Evolutionary conservation across 2,329 filamentous ascomycete genomes (phyloP), one percentile per base, ranked within the genome.

Genomic region (Chaetomiaceae sp.): DNA sequence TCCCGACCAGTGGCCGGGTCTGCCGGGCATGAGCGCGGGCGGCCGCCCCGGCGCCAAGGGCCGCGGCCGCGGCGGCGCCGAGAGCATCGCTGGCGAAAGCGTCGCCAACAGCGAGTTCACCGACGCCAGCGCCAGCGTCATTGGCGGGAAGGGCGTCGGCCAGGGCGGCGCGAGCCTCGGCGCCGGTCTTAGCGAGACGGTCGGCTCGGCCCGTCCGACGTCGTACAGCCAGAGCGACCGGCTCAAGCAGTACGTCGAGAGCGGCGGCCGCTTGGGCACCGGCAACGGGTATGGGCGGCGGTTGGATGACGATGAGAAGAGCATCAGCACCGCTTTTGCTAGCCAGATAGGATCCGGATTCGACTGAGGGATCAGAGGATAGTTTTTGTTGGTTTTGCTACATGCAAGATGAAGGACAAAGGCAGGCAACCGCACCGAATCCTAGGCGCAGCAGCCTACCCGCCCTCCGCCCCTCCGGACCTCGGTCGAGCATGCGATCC

Each of bases 271-370:
- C 46, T 77, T 82, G 58, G 83, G 83, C 40, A 78, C 77, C 25
- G 77, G 80, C 59, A 89, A 85, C 68, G 83, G 85, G 48, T 89
- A 82, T 66, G 85, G 82, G 49, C 87, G 85, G 64, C 78, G 77
- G 48, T 83, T 87, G 58, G 94, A 99, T 62, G 94, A 99, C 62
- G 94, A 97, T 68, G 90, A 94, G 65, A 90, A 94, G 73, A 97
- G 92, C 71, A 84, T 97, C 65, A 96, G 90, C 66, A 97, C 94
- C 48, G 91, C 91, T 45, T 99, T 97, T 74, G 91, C 92, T 57
- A 96, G 91, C 74, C 94, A 97, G 72, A 84, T 96, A 62, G 91
- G 79, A 19, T 56, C 67, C 15, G 76, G 77, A 55, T 80, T 78
- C 61, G 77, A 80, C 66, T 79, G 76, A 79, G 66, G 8, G 45